Base-by-base conservation (phyloP, 306 rosid genomes). In the Quillaja saponaria region DNA sequence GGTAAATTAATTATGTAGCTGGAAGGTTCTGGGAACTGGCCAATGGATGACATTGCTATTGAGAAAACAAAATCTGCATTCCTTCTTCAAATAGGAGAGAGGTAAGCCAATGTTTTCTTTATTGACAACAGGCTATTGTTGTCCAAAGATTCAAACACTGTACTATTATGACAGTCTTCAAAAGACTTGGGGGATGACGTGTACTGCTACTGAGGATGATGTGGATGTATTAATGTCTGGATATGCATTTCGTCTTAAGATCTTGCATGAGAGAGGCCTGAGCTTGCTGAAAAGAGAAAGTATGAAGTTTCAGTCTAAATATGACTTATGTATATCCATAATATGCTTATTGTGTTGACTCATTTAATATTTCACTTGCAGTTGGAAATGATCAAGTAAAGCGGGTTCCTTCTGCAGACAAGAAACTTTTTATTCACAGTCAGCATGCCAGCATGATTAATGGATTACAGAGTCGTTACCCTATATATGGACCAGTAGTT, bases 11-110 rank as follows among this genome's bases (percentile, higher is more conserved):
- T 63, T 48, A 55, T 65, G 51, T 77, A 92, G 99, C 72, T 92
- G 73, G 96, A 92, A 81, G 96, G 99, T 66, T 92, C 99, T 50
- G 99, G 96, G 63, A 86, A 84, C 78, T 92, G 99, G 99, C 96
- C 99, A 56, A 82, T 82, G 86, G 95, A 92, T 84, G 99, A 88
- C 58, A 66, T 72, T 6, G 95, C 99, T 0, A 80, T 92, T 58
- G 96, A 89, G 65, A 92, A 86, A 69, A 85, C 92, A 47, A 92
- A 92, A 81, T 77, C 85, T 67, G 88, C 96, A 28, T 92, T 89
- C 75, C 96, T 92, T 79, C 81, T 89, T 69, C 81, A 89, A 74
- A 89, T 92, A 35, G 96, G 90, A 78, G 82, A 79, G 85, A 88
- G 96, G 98, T 89, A 55, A 58, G 78, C 42, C 46, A 19, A 64